phyloP scores from a whole-genome alignment of 306 rosid species.

The Castanea crenata region DNA sequence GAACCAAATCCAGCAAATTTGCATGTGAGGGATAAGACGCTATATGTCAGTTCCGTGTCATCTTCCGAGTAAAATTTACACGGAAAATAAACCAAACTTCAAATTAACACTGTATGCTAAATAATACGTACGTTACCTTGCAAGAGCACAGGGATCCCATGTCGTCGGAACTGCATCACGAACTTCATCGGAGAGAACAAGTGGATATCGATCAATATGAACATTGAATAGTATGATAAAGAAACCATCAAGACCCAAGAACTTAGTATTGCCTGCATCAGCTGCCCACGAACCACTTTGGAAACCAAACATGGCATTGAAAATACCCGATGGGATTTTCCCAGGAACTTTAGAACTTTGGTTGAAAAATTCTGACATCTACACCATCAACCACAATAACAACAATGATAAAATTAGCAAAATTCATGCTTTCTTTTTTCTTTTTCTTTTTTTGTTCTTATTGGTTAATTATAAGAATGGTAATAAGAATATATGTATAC shows the following conservation, averaged over 20 bases:
- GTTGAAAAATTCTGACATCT: conserved; percentile 89
- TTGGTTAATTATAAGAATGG: neutral
- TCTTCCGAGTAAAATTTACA: too few species aligned
- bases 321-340: conserved; percentile 74
- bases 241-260: conserved; percentile 69
- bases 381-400: neutral
- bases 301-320: conserved; percentile 72
- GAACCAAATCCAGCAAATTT: neutral
- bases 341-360: conserved; percentile 53
- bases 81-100: too few species aligned
- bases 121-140: conserved; percentile 46
- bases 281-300: conserved; percentile 62
- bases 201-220: conserved; percentile 69
- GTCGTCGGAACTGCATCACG: conserved; percentile 66
- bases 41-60: too few species aligned
- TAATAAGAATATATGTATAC: conserved; percentile 20
- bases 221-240: conserved; percentile 47
- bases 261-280: conserved; percentile 62
- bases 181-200: conserved; percentile 55
- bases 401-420: neutral
- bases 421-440: neutral
- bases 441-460: too few species aligned
- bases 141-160: conserved; percentile 85
- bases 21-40: too few species aligned
- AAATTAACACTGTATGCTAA: too few species aligned